phyloP scores from a whole-genome alignment of 345 rosid genomes.

The Citrus trifoliata region DNA sequence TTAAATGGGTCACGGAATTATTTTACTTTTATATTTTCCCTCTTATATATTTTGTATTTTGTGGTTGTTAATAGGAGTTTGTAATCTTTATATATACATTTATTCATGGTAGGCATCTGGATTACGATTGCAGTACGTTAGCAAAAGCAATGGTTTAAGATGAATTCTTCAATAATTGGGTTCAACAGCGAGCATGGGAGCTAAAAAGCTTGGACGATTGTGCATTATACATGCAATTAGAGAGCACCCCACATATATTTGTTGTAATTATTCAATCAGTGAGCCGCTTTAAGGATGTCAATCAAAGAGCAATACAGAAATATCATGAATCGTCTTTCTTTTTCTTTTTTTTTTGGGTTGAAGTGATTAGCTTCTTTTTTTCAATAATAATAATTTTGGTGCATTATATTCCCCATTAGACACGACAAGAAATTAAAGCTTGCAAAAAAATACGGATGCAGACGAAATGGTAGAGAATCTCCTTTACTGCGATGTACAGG shows the following conservation, averaged over 20 bases:
- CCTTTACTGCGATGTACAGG: not conserved
- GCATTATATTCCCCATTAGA: not conserved
- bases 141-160: not conserved
- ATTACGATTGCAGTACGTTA: not conserved
- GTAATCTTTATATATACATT: not conserved
- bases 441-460: not conserved
- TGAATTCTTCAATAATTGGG: not conserved
- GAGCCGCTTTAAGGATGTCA: not conserved
- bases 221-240: conserved; percentile 9
- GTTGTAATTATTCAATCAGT: conserved; percentile 4
- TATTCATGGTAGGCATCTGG: not conserved
- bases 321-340: not conserved
- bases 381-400: not conserved
- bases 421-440: not conserved
- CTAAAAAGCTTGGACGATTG: conserved; percentile 14
- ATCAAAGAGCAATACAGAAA: not conserved
- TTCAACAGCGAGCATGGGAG: not conserved
- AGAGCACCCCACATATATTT: conserved; percentile 25
- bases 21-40: not conserved
- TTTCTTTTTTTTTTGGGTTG: too few species aligned
- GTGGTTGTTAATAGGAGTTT: conserved; percentile 4
- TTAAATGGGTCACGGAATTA: not conserved
- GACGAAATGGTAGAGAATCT: conserved; percentile 2
- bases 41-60: not conserved
- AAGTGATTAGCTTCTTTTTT: too few species aligned